Percentiles rank a stretch among this genome's conserved stretches.
phyloP scores from a whole-genome alignment of 805 yeast species.

The Pichia cephalocereana region DNA sequence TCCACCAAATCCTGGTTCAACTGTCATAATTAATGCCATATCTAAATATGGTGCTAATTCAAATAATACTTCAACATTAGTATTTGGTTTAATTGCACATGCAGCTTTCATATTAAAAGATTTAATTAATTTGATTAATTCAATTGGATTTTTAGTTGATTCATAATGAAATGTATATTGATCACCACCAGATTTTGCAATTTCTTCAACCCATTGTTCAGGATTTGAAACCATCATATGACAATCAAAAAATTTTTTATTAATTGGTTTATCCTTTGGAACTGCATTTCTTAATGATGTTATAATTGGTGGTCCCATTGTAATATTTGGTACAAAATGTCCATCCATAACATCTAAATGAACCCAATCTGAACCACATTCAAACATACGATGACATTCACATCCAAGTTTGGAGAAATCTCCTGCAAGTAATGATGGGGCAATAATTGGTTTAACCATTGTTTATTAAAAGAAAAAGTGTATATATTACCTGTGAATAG shows the following conservation, averaged over 20 bases:
- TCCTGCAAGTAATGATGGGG: conserved; percentile 90
- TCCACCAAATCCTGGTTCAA: conserved; percentile 98
- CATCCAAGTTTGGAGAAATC: conserved; percentile 86
- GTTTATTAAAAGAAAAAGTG: background rate
- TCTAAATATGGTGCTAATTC: conserved; percentile 63
- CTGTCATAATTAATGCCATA: conserved; percentile 97
- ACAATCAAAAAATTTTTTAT: conserved; percentile 55
- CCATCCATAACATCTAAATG: conserved; percentile 99
- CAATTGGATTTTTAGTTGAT: conserved; percentile 71
- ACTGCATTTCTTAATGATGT: conserved; percentile 65
- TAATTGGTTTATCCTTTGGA: conserved; percentile 37
- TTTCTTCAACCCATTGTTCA: conserved; percentile 86
- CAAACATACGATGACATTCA: conserved; percentile 74
- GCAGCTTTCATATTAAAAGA: conserved; percentile 84
- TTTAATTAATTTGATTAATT: conserved; percentile 67
- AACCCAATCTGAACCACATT: conserved; percentile 88
- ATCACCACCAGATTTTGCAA: conserved; percentile 91
- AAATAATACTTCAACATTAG: conserved; percentile 68
- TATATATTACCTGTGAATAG: no score
- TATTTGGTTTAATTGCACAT: conserved; percentile 89
- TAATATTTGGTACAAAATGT: conserved; percentile 93
- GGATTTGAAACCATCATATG: conserved; percentile 97
- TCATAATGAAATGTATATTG: conserved; percentile 96
- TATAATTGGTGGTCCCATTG: conserved; percentile 89
- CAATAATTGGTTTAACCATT: conserved; percentile 78